Conservation (phyloP, 176 grass and related monocot species). For the Eleusine indica region DNA sequence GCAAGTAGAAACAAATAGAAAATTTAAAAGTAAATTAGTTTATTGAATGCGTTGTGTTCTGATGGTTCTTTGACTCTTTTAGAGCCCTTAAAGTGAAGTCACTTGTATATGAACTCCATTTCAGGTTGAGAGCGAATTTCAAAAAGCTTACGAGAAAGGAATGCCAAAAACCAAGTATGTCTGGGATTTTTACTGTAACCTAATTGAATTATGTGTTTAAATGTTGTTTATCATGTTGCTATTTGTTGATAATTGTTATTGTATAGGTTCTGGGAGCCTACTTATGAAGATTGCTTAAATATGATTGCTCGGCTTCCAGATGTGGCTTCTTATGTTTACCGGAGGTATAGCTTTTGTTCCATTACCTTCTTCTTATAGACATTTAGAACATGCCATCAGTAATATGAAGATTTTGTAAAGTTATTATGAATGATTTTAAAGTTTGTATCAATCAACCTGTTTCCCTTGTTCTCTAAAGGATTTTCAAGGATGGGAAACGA, state of each 20-base stretch:
- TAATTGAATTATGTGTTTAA: slow-evolving; percentile 28
- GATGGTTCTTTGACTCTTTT: neutral
- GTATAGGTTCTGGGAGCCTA: slow-evolving; percentile 95
- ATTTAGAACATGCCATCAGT: neutral
- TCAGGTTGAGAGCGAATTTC: slow-evolving; percentile 98
- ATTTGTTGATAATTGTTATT: slow-evolving; percentile 9
- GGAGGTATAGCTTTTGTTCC: slow-evolving; percentile 70
- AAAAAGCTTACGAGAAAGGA: slow-evolving; percentile 95
- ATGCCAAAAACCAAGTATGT: slow-evolving; percentile 86
- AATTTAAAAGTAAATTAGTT: slow-evolving; percentile 11
- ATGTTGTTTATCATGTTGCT: slow-evolving; percentile 14
- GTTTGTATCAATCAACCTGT: slow-evolving; percentile 7
- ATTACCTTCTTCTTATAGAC: neutral
- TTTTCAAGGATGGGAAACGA: slow-evolving; percentile 84
- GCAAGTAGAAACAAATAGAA: neutral
- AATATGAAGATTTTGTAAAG: slow-evolving; percentile 26
- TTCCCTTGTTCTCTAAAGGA: slow-evolving; percentile 53
- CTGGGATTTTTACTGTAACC: slow-evolving; percentile 10
- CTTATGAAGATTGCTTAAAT: slow-evolving; percentile 97
- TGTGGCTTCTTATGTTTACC: slow-evolving; percentile 94
- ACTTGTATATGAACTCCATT: slow-evolving; percentile 40
- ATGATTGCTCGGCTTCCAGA: slow-evolving; percentile 83
- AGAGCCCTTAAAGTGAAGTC: neutral
- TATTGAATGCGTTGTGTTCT: neutral
- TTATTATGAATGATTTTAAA: neutral